These are phyloP conservation scores for Colletotrichum sp. DNA, from an alignment of 2,329 filamentous ascomycete species.

Conservation along the genomic window DNA sequence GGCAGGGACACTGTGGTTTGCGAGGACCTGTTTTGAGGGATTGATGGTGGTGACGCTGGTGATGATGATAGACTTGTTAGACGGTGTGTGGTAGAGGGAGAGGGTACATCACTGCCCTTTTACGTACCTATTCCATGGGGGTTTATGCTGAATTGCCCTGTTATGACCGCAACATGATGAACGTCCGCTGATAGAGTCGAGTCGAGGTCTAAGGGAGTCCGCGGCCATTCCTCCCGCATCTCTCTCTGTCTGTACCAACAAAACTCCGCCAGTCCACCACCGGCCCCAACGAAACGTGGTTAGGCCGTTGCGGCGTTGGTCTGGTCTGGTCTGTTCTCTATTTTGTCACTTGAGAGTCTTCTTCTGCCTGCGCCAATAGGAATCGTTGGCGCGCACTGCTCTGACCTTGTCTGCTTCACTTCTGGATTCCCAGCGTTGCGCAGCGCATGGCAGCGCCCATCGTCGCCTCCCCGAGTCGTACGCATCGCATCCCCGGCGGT, in stretches of 20 bases:
- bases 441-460: neutral
- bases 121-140: neutral
- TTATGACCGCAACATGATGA: constrained; percentile 9
- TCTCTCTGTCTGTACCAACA: neutral
- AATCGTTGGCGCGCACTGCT: constrained; percentile 4
- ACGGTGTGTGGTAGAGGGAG: neutral
- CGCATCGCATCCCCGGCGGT: too few relatives aligned
- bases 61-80: neutral
- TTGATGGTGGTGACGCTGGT: neutral
- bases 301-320: constrained; percentile 6
- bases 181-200: neutral
- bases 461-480: neutral
- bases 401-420: neutral
- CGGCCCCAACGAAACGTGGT: neutral
- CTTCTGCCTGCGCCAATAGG: neutral
- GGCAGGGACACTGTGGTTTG: neutral
- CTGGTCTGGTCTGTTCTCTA: neutral
- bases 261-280: neutral
- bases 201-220: neutral
- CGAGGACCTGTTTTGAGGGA: neutral
- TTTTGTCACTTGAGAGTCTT: neutral
- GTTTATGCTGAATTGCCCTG: neutral
- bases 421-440: neutral
- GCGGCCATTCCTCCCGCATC: neutral
- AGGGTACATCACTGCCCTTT: neutral